These are phyloP conservation scores for Immersiella caudata DNA, from an alignment of 495 filamentous ascomycete genomes.

Conservation along the genomic window DNA sequence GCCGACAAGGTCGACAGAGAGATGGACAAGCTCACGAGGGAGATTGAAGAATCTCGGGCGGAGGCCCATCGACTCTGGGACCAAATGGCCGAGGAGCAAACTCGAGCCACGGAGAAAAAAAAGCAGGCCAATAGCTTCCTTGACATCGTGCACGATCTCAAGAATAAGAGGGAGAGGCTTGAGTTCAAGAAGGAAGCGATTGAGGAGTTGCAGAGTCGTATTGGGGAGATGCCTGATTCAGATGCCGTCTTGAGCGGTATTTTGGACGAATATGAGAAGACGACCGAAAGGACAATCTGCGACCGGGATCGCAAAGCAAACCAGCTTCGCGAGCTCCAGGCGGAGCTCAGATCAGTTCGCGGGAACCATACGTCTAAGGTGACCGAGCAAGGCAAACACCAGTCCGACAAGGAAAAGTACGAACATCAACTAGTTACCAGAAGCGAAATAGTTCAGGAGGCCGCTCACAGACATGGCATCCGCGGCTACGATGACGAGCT, in stretches of 20 bases:
- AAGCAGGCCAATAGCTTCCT: conserved; percentile 50
- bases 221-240: conserved; percentile 74
- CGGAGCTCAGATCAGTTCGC: conserved; percentile 61
- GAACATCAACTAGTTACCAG: conserved; percentile 75
- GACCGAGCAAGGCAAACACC: conserved; percentile 77
- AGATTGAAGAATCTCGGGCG: conserved; percentile 69
- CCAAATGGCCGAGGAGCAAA: conserved; percentile 44
- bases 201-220: conserved; percentile 65
- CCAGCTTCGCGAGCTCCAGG: conserved; percentile 64
- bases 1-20: conserved; percentile 71
- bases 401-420: conserved; percentile 84
- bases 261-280: conserved; percentile 79
- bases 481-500: conserved; percentile 81
- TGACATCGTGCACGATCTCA: conserved; percentile 64
- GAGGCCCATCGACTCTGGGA: conserved; percentile 60
- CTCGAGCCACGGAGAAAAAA: conserved; percentile 47
- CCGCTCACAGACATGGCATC: conserved; percentile 77
- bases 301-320: conserved; percentile 64
- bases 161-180: conserved; percentile 62
- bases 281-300: conserved; percentile 63
- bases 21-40: conserved; percentile 63
- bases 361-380: conserved; percentile 68
- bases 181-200: conserved; percentile 59
- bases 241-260: conserved; percentile 77
- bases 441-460: conserved; percentile 72